Percentiles rank a stretch among this genome's conserved stretches.
Evolutionary conservation across 1,139 yeast species (phyloP).

Genomic region (Suhomyces terraborum): DNA sequence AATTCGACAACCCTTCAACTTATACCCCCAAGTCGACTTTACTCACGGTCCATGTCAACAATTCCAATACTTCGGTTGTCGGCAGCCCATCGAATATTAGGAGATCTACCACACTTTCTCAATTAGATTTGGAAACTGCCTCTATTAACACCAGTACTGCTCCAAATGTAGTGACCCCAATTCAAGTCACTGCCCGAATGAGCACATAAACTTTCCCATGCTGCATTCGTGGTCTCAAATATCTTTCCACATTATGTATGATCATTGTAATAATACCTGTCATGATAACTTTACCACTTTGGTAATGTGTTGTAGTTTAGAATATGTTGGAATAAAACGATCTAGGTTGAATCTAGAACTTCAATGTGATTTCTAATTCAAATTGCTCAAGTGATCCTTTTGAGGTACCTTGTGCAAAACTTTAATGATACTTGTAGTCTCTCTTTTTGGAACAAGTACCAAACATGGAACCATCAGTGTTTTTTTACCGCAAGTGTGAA

Average conservation of each 20-base stretch:
- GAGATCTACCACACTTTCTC: constrained; percentile 36
- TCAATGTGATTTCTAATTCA: no score
- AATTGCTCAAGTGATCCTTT: no score
- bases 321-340: no score
- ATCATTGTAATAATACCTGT: constrained; percentile 2
- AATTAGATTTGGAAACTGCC: constrained; percentile 34
- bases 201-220: constrained; percentile 27
- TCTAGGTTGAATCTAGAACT: no score
- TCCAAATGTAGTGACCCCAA: constrained; percentile 47
- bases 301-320: background rate
- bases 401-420: no score
- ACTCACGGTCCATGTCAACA: constrained; percentile 13
- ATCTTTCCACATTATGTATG: constrained; percentile 2
- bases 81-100: constrained; percentile 20
- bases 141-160: constrained; percentile 33
- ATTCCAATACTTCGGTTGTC: constrained; percentile 13
- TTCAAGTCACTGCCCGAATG: constrained; percentile 50
- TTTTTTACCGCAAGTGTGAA: no score
- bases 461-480: no score
- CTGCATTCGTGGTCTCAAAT: background rate
- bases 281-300: background rate
- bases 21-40: constrained; percentile 20
- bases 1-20: constrained; percentile 19
- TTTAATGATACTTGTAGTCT: no score
- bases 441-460: no score